These are phyloP conservation scores for Russula griseocarnosa DNA, from an alignment of 768 basidiomycete species.

Conservation along the genomic window DNA sequence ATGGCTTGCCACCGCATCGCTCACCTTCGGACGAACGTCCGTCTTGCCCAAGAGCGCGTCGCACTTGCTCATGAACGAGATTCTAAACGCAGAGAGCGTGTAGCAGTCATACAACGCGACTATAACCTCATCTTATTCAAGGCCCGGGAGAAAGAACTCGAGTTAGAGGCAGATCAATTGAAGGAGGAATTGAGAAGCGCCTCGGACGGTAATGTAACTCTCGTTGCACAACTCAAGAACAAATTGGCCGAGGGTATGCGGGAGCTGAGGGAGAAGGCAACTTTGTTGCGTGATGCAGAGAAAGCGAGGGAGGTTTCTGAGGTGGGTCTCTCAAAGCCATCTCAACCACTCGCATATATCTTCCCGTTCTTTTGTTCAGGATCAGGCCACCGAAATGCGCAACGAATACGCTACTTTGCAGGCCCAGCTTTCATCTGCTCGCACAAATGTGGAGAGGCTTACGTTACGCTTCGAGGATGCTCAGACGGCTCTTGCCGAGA, in stretches of 20 bases:
- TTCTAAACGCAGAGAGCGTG: slow-evolving; percentile 50
- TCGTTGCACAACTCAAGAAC: slow-evolving; percentile 48
- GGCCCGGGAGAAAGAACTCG: slow-evolving; percentile 56
- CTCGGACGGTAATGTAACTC: slow-evolving; percentile 8
- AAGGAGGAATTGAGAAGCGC: slow-evolving; percentile 43
- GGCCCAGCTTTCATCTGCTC: slow-evolving; percentile 43
- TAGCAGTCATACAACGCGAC: slow-evolving; percentile 60
- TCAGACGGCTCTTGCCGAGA: slow-evolving; percentile 48
- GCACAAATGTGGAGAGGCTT: slow-evolving; percentile 54
- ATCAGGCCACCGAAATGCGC: slow-evolving; percentile 43
- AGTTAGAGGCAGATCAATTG: slow-evolving; percentile 48
- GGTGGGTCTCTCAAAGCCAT: slow-evolving; percentile 31
- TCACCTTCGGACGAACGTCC: slow-evolving; percentile 53
- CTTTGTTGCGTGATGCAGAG: slow-evolving; percentile 33
- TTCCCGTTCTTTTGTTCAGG: slow-evolving; percentile 32
- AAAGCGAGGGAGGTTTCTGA: slow-evolving; percentile 31
- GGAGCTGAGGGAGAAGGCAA: slow-evolving; percentile 46
- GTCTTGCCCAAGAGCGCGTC: slow-evolving; percentile 51
- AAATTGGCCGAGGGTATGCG: slow-evolving; percentile 37
- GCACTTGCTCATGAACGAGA: slow-evolving; percentile 54
- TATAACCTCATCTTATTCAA: slow-evolving; percentile 66
- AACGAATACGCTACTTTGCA: slow-evolving; percentile 50
- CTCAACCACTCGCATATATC: neutral
- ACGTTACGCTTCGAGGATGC: slow-evolving; percentile 57
- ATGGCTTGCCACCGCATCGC: slow-evolving; percentile 61